Percentiles rank a stretch among this genome's conserved stretches.
Evolutionary conservation across 345 rosid species (phyloP).

Genomic region (Dovyalis caffra): DNA sequence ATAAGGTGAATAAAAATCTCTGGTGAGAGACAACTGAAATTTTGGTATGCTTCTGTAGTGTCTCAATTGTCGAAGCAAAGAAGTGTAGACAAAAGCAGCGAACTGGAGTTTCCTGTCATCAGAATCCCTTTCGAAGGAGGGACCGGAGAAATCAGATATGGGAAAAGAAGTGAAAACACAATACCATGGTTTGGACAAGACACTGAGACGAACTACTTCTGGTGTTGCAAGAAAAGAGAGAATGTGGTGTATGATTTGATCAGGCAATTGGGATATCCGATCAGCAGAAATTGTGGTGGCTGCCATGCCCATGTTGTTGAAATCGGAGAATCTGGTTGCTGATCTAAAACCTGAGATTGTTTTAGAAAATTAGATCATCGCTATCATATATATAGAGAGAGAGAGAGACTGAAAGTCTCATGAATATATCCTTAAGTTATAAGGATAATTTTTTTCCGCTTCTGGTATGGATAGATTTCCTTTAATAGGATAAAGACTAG

Average conservation of each 20-base stretch:
- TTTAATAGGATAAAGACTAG: too few relatives aligned
- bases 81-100: background rate
- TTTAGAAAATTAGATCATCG: too few relatives aligned
- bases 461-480: too few relatives aligned
- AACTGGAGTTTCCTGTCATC: background rate
- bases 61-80: background rate
- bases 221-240: background rate
- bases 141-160: background rate
- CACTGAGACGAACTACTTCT: background rate
- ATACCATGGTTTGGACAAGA: background rate
- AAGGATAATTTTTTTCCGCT: too few relatives aligned
- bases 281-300: too few relatives aligned
- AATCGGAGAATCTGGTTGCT: too few relatives aligned
- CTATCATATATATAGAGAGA: too few relatives aligned
- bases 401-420: too few relatives aligned
- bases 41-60: background rate
- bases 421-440: too few relatives aligned
- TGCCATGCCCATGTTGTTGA: background rate
- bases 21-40: too few relatives aligned
- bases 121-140: background rate
- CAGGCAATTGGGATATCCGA: background rate
- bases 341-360: too few relatives aligned
- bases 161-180: background rate
- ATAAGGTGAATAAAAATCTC: too few relatives aligned
- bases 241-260: background rate